phyloP scores from a whole-genome alignment of 1,284 basidiomycete species.

The Porodaedalea pini region DNA sequence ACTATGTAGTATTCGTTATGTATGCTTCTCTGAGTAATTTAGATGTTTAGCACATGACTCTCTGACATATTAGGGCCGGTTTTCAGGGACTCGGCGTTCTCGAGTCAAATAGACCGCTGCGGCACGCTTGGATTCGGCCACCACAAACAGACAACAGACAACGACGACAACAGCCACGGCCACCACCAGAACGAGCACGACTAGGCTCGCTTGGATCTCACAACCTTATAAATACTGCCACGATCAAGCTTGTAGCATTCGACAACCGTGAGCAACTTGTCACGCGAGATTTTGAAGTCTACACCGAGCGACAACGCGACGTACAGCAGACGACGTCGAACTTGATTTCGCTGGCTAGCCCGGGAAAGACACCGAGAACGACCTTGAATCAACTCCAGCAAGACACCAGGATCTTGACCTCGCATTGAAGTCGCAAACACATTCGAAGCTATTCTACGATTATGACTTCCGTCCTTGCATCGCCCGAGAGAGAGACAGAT shows the following conservation, averaged over 20 bases:
- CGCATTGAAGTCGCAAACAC: neutral
- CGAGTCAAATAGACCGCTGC: neutral
- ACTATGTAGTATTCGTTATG: neutral
- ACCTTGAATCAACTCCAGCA: too few relatives aligned
- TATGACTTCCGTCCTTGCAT: slow-evolving; percentile 15
- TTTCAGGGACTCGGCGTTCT: neutral
- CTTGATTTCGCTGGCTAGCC: too few relatives aligned
- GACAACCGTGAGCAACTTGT: too few relatives aligned
- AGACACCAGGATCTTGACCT: neutral
- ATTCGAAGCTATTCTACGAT: neutral
- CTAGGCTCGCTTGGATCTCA: neutral
- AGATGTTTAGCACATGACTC: neutral
- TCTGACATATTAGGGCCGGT: neutral
- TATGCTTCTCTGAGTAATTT: neutral
- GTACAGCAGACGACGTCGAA: too few relatives aligned
- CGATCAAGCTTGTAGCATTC: neutral
- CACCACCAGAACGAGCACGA: neutral
- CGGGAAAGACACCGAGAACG: too few relatives aligned
- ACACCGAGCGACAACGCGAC: too few relatives aligned
- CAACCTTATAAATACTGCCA: neutral
- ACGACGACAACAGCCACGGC: neutral
- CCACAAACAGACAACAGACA: neutral
- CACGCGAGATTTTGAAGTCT: too few relatives aligned
- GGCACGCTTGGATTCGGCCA: neutral
- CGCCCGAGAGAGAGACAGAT: slow-evolving; percentile 15